These are phyloP conservation scores for Silene noctiflora DNA, from an alignment of 179 eudicot species.

Conservation along the genomic window DNA sequence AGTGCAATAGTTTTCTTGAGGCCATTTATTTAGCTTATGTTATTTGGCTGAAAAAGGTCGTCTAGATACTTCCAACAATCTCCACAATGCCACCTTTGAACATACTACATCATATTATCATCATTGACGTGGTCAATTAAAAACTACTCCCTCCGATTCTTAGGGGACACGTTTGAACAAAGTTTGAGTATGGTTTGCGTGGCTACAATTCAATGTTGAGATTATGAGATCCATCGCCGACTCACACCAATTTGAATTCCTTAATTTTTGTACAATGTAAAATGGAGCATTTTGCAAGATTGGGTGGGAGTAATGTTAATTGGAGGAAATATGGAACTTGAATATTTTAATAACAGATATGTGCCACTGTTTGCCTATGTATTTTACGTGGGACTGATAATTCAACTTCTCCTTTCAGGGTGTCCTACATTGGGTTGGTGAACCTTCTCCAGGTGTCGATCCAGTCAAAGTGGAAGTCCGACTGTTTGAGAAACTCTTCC, in stretches of 20 bases:
- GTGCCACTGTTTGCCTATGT: neutral
- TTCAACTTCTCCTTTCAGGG: conserved; percentile 42
- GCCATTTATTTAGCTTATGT: neutral
- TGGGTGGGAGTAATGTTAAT: neutral
- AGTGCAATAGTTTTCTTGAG: neutral
- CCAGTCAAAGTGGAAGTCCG: conserved; percentile 90
- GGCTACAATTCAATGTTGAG: too few relatives aligned
- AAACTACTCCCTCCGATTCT: neutral
- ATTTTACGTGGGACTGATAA: neutral
- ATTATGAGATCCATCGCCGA: too few relatives aligned
- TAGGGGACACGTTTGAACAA: too few relatives aligned
- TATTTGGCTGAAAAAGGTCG: too few relatives aligned
- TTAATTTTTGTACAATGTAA: too few relatives aligned
- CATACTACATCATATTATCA: neutral
- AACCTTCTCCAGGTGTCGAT: conserved; percentile 67
- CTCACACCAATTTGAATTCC: too few relatives aligned
- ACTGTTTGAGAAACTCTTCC: conserved; percentile 77
- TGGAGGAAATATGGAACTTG: too few relatives aligned
- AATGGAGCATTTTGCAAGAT: too few relatives aligned
- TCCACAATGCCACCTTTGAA: neutral
- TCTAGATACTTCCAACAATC: neutral
- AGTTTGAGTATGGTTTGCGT: too few relatives aligned
- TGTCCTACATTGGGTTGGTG: conserved; percentile 93
- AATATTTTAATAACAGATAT: too few relatives aligned
- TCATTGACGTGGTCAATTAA: neutral